These are phyloP conservation scores for Huntiella decipiens DNA, from an alignment of 2,329 filamentous ascomycete genomes.

Conservation along the genomic window DNA sequence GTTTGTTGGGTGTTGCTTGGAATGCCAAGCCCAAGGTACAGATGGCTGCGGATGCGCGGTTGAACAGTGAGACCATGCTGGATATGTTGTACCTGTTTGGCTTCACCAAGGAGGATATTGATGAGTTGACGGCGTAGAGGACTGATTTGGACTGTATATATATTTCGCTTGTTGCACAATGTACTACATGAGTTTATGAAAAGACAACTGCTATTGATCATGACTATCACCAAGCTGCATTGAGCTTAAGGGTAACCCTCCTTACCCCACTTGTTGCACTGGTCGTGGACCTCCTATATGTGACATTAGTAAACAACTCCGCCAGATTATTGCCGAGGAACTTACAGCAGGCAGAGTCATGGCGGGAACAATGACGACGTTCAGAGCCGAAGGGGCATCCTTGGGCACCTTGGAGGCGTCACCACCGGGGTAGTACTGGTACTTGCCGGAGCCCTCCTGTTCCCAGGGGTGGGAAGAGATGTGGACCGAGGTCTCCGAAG, in stretches of 20 bases:
- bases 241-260: conserved; percentile 53
- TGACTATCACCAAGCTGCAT: too few species aligned
- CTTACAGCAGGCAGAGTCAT: conserved; percentile 78
- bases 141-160: not conserved
- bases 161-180: not conserved
- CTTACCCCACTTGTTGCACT: conserved; percentile 99
- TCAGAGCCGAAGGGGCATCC: conserved; percentile 87
- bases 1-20: conserved; percentile 55
- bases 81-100: conserved; percentile 61
- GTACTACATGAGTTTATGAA: too few species aligned
- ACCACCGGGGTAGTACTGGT: conserved; percentile 70
- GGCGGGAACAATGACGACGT: conserved; percentile 84
- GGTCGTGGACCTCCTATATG: conserved; percentile 67
- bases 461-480: conserved; percentile 90
- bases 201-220: too few species aligned
- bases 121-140: conserved; percentile 21
- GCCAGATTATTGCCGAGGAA: conserved; percentile 2
- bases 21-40: conserved; percentile 72
- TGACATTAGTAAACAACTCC: not conserved
- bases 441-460: conserved; percentile 44
- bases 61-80: conserved; percentile 52
- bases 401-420: conserved; percentile 56
- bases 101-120: conserved; percentile 45
- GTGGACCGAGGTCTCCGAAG: conserved; percentile 59
- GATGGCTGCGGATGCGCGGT: conserved; percentile 50